Evolutionary conservation across 768 basidiomycete species (phyloP).

Genomic region (Termitomyces bulborhizus): DNA sequence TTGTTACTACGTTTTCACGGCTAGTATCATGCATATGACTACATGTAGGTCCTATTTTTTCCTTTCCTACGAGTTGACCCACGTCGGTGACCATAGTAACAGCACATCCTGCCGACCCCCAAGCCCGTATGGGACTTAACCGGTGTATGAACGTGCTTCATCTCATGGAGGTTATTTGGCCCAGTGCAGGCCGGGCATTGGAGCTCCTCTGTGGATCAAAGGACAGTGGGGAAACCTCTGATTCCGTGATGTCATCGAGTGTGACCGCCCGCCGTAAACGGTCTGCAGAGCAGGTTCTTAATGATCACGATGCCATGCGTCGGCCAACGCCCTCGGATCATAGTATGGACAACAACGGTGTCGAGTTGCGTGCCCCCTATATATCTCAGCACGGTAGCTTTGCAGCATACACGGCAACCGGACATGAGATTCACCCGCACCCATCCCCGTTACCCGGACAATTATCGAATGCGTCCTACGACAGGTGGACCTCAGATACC

Average conservation of each 20-base stretch:
- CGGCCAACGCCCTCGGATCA: not conserved
- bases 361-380: constrained; percentile 15
- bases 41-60: constrained; percentile 40
- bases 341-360: constrained; percentile 8
- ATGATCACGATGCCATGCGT: constrained; percentile 20
- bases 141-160: constrained; percentile 64
- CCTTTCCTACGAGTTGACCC: not conserved
- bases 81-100: constrained; percentile 37
- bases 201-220: constrained; percentile 67
- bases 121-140: constrained; percentile 55
- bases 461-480: constrained; percentile 14
- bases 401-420: constrained; percentile 6
- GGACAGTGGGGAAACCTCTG: constrained; percentile 24
- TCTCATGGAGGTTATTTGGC: constrained; percentile 69
- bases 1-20: constrained; percentile 76
- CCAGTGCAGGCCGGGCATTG: constrained; percentile 66
- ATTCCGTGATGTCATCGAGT: constrained; percentile 16
- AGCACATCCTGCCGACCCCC: constrained; percentile 60
- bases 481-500: constrained; percentile 37
- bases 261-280: constrained; percentile 46
- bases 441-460: constrained; percentile 1
- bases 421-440: constrained; percentile 4
- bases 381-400: constrained; percentile 8
- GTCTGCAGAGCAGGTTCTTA: constrained; percentile 45
- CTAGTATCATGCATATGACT: constrained; percentile 74